Conservation (phyloP, 345 rosid genomes). For the Melaleuca quinquenervia region DNA sequence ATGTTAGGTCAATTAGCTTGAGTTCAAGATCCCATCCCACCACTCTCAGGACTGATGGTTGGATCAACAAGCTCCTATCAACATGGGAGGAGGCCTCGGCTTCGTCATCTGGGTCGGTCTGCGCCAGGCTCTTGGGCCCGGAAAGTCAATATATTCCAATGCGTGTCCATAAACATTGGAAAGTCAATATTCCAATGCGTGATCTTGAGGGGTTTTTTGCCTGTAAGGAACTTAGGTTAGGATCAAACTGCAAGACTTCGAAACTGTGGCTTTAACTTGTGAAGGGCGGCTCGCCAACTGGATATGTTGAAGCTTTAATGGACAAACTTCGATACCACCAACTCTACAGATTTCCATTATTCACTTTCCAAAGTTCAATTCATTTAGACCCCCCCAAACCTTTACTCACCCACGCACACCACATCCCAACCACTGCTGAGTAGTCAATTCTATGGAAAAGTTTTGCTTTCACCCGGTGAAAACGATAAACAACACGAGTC, state of each 20-base stretch:
- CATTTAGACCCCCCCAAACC: neutral
- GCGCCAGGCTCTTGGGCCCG: slow-evolving; percentile 13
- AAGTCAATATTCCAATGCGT: neutral
- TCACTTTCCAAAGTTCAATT: neutral
- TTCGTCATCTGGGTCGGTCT: slow-evolving; percentile 16
- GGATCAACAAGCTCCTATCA: slow-evolving; percentile 29
- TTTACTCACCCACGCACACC: neutral
- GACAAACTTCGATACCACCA: neutral
- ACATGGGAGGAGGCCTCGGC: slow-evolving; percentile 10
- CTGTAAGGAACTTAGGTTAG: neutral
- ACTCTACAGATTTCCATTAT: neutral
- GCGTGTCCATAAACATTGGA: neutral
- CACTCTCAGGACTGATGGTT: slow-evolving; percentile 27
- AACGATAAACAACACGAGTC: neutral
- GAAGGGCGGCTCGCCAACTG: neutral
- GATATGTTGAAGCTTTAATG: neutral
- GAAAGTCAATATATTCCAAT: neutral
- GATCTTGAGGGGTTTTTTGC: neutral
- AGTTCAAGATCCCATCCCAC: slow-evolving; percentile 65
- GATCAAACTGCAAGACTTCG: neutral
- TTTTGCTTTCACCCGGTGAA: neutral
- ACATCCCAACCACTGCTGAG: neutral
- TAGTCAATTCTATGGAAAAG: neutral
- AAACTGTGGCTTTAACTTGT: neutral
- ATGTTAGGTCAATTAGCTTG: slow-evolving; percentile 48